Evolutionary conservation across 2,329 filamentous ascomycete species (phyloP), one percentile per base, ranked within the genome.

Genomic region (Meredithiella fracta): DNA sequence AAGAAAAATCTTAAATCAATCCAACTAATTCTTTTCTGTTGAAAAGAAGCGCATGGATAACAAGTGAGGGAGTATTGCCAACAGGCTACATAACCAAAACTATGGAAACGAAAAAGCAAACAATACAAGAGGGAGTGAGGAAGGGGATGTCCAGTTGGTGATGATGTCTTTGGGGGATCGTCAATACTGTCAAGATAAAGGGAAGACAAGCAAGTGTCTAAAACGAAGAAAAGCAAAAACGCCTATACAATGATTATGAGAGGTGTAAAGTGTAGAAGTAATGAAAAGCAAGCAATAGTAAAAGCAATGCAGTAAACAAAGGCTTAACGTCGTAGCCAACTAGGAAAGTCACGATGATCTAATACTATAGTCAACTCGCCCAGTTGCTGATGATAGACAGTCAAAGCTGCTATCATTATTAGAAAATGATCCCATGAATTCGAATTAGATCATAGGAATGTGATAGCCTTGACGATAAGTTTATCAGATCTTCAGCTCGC

Each of bases 401-500:
- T 51, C 31, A 9, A 51, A 6, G 25, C 44, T 49, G 44, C 22
- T 26, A 20, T 14, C 3, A 25, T 26, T 25, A 53, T 40, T n/a
- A 38, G 20, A 25, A n/a, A n/a, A n/a, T n/a, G 34, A 38, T 31
- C n/a, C n/a, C 34, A 20, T 29, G n/a, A 17, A 17, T 22, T 17
- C 40, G n/a, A 44, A n/a, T 17, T 44, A n/a, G 8, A 22, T 44
- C 40, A 8, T n/a, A 44, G 15, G 17, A n/a, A 22, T 44, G 40
- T 20, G 11, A 44, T 44, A 20, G 20, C n/a, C 11, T 17, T 44
- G 15, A 14, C 8, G 17, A 8, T 34, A 11, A 11, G 40, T n/a
- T n/a, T n/a, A 56, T 69, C 64, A 69, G 59, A 62, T 71, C 70
- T 83, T 84, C 61, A 83, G 68, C 66, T 83, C 78, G 61, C 69